A percentile compares a stretch with the other conserved stretches of the same genome.
These are phyloP conservation scores for Hansenula anomala DNA, from an alignment of 1,139 yeast genomes.

Conservation along the genomic window DNA sequence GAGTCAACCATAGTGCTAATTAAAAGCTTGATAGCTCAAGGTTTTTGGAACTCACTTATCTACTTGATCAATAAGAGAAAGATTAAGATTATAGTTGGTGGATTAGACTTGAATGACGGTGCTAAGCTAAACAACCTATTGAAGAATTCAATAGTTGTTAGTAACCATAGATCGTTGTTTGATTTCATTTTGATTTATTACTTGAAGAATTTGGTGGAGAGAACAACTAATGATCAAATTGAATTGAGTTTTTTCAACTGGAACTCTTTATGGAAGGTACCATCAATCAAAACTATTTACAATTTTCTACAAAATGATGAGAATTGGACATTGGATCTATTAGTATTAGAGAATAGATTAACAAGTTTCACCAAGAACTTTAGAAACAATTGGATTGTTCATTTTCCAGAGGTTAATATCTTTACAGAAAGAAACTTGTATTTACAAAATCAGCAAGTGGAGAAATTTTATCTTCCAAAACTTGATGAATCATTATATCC, in stretches of 20 bases:
- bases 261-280: conserved; percentile 55
- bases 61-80: conserved; percentile 19
- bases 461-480: conserved; percentile 47
- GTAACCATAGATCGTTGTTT: conserved; percentile 24
- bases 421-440: conserved; percentile 42
- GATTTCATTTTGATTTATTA: conserved; percentile 25
- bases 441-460: conserved; percentile 46
- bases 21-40: neutral
- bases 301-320: conserved; percentile 51
- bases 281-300: conserved; percentile 37
- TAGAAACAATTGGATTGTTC: conserved; percentile 40
- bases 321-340: conserved; percentile 52
- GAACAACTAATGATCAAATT: conserved; percentile 7
- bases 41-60: conserved; percentile 15
- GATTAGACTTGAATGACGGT: conserved; percentile 15
- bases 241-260: conserved; percentile 49
- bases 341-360: neutral
- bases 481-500: conserved; percentile 60
- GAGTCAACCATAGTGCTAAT: neutral
- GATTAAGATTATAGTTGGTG: conserved; percentile 20
- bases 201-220: conserved; percentile 19
- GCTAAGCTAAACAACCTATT: conserved; percentile 5
- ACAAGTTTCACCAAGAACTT: neutral
- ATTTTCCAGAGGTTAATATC: conserved; percentile 75
- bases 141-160: conserved; percentile 15